A percentile compares a stretch with the other conserved stretches of the same genome.
Conservation (phyloP, 225 moss, liverwort and hornwort species). For the Thuidium tamariscinum region DNA sequence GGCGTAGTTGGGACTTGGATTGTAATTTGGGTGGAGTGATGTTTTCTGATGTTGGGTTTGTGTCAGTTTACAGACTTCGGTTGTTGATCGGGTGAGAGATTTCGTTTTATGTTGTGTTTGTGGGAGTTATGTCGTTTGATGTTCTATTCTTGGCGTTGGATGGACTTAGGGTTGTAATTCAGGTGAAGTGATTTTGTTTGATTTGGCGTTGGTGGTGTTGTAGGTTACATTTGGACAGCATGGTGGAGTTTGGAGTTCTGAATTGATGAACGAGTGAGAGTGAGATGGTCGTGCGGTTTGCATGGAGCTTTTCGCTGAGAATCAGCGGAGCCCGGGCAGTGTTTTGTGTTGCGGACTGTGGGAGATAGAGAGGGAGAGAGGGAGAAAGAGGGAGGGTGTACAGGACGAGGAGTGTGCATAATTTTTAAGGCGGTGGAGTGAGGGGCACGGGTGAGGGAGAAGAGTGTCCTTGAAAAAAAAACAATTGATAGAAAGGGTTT, state of each 20-base stretch:
- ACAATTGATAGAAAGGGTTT: background rate
- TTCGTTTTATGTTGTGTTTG: background rate
- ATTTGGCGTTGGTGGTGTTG: background rate
- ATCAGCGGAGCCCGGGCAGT: slow-evolving; percentile 37
- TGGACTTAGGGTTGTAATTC: background rate
- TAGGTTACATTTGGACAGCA: slow-evolving; percentile 1
- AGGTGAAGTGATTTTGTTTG: background rate
- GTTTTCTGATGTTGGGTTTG: background rate
- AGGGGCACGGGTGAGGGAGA: background rate
- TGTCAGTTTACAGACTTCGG: background rate
- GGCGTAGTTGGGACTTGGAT: background rate
- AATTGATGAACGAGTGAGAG: background rate
- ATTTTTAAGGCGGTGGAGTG: background rate
- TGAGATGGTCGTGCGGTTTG: slow-evolving; percentile 38
- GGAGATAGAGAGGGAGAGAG: slow-evolving; percentile 51
- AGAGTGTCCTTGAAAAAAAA: background rate
- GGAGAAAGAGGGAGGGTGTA: background rate
- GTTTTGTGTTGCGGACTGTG: slow-evolving; percentile 34
- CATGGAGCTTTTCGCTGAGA: slow-evolving; percentile 47
- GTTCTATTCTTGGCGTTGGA: background rate
- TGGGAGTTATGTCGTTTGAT: background rate
- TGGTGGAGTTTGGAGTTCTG: background rate
- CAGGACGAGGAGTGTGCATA: slow-evolving; percentile 10
- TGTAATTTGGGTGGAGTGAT: background rate
- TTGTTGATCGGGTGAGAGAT: background rate